Conservation (phyloP, 2,329 filamentous ascomycete genomes). For the Exophiala dermatitidis region DNA sequence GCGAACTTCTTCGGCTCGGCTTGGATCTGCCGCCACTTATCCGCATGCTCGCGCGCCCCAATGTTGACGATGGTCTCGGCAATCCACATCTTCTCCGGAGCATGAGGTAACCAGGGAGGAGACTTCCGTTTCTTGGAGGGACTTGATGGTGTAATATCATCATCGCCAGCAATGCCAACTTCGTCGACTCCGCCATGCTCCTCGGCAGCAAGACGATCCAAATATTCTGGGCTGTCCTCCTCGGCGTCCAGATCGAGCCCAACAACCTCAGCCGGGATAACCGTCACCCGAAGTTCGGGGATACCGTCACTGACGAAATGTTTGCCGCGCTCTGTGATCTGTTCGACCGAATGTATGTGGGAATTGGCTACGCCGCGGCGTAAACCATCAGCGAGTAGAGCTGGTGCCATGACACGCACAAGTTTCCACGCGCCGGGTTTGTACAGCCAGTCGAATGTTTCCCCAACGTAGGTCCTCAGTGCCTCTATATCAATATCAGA, state of each 20-base stretch:
- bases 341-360: slow-evolving; percentile 17
- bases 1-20: slow-evolving; percentile 25
- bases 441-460: slow-evolving; percentile 81
- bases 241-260: slow-evolving; percentile 69
- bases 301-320: slow-evolving; percentile 69
- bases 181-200: slow-evolving; percentile 30
- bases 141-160: slow-evolving; percentile 27
- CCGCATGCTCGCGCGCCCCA: slow-evolving; percentile 58
- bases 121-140: slow-evolving; percentile 40
- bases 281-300: slow-evolving; percentile 71
- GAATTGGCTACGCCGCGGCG: slow-evolving; percentile 29
- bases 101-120: slow-evolving; percentile 56
- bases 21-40: slow-evolving; percentile 54
- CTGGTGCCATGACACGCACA: slow-evolving; percentile 69
- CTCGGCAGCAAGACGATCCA: slow-evolving; percentile 31
- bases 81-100: slow-evolving; percentile 62
- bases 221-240: slow-evolving; percentile 51
- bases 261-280: slow-evolving; percentile 68
- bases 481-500: slow-evolving; percentile 55
- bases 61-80: slow-evolving; percentile 56
- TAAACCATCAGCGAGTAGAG: slow-evolving; percentile 60
- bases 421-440: slow-evolving; percentile 76
- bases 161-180: slow-evolving; percentile 29
- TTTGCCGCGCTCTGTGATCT: slow-evolving; percentile 56
- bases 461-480: slow-evolving; percentile 65